These are phyloP conservation scores for Colletotrichum spinosum DNA, from an alignment of 2,329 filamentous ascomycete genomes.

Conservation along the genomic window DNA sequence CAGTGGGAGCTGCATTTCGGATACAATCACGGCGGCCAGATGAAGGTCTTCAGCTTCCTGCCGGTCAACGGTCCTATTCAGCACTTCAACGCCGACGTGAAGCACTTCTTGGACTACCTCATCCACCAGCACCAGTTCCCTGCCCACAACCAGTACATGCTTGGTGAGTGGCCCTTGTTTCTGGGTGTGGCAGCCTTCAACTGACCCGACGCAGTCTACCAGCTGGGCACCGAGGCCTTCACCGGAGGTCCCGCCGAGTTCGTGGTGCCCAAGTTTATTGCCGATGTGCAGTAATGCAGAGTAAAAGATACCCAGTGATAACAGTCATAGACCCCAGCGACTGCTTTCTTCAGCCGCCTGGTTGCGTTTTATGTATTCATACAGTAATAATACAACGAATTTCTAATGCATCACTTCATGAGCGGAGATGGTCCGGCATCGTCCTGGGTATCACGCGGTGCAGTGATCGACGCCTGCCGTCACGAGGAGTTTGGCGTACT, in stretches of 20 bases:
- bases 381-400: conserved; percentile 9
- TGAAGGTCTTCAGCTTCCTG: conserved; percentile 65
- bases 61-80: conserved; percentile 49
- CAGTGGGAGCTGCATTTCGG: conserved; percentile 67
- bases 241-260: conserved; percentile 42
- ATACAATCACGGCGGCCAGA: conserved; percentile 58
- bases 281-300: conserved; percentile 29
- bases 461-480: conserved; percentile 27
- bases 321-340: too few relatives aligned
- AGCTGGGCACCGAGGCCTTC: conserved; percentile 43
- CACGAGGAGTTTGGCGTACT: conserved; percentile 23
- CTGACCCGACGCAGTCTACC: conserved; percentile 38
- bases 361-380: not conserved
- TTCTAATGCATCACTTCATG: conserved; percentile 5
- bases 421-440: conserved; percentile 1
- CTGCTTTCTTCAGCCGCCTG: not conserved
- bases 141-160: conserved; percentile 41
- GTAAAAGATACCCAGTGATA: conserved; percentile 3
- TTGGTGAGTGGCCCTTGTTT: conserved; percentile 34
- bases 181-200: not conserved
- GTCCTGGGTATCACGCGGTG: not conserved
- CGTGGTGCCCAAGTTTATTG: conserved; percentile 39
- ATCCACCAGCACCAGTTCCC: conserved; percentile 54
- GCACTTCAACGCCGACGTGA: conserved; percentile 64
- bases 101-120: conserved; percentile 65